A percentile compares a stretch with the other conserved stretches of the same genome.
Conservation (phyloP, 352 stramenopile genomes). For the Globisporangium emineosum region DNA sequence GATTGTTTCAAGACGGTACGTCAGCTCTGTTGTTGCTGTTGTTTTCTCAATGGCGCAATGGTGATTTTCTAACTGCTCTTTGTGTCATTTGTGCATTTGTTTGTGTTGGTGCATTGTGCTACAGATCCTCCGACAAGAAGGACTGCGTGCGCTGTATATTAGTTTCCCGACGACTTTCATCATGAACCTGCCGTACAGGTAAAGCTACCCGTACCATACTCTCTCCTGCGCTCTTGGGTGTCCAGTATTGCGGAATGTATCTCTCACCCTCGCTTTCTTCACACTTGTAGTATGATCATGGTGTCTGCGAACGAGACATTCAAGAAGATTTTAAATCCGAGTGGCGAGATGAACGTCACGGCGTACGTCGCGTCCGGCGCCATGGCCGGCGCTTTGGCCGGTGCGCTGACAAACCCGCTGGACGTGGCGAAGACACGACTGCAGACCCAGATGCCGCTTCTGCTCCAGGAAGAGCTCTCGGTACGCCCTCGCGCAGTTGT, state of each 20-base stretch:
- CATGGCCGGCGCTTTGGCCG: constrained; percentile 90
- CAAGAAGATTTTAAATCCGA: constrained; percentile 93
- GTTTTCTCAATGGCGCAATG: constrained; percentile 14
- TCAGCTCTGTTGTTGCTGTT: constrained; percentile 1
- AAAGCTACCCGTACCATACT: constrained; percentile 18
- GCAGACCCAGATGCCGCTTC: constrained; percentile 90
- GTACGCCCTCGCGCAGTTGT: constrained; percentile 36
- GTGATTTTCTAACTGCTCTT: constrained; percentile 6
- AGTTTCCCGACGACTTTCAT: constrained; percentile 97
- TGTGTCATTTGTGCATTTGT: too few relatives aligned
- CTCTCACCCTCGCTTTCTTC: not conserved
- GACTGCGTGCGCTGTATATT: constrained; percentile 86
- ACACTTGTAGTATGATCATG: constrained; percentile 91
- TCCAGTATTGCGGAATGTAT: not conserved
- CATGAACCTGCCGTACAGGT: constrained; percentile 98
- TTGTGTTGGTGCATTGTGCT: too few relatives aligned
- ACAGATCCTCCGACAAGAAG: constrained; percentile 79
- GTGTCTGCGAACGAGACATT: constrained; percentile 97
- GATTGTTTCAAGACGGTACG: constrained; percentile 87
- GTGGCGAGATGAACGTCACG: constrained; percentile 79
- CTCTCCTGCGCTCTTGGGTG: not conserved
- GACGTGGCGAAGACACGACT: constrained; percentile 98
- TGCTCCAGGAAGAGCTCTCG: constrained; percentile 47
- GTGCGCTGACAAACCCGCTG: constrained; percentile 94
- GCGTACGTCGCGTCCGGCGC: constrained; percentile 93